Evolutionary conservation across 2,329 filamentous ascomycete genomes (phyloP), one percentile per base, ranked within the genome.

Genomic region (Diplodia intermedia): DNA sequence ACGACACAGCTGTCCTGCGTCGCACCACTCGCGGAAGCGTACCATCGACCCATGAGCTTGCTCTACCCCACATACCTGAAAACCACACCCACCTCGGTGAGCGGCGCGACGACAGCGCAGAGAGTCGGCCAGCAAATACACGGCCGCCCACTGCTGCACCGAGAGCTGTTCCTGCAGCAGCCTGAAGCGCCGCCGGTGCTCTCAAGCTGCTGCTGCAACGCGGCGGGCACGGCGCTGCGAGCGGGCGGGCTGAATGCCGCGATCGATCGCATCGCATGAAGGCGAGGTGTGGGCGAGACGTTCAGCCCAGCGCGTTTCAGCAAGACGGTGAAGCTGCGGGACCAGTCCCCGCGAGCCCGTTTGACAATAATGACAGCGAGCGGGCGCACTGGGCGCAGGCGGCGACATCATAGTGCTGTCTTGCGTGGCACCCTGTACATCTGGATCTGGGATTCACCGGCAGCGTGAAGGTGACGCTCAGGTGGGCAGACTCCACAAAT

Each of bases 341-440:
- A 62, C 43, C 57, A 43, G 57, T 33, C 15, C 38, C 57, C 63
- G 52, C 53, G 53, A 43, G 14, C 38, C 62, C 53, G 65, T 60
- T 66, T 52, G 65, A 66, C 65, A 66, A 50, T 36, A 66, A 66
- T 57, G 54, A 66, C 65, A 49, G 60, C 38, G 31, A 14, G 14
- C 31, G 29, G 60, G 47, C 60, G 60, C 60, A 52, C 47, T 63
- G 60, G 43, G 60, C 43, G 23, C 47, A 26, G 65, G 53, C 65
- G 65, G 65, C 65, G 29, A 66, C 65, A 66, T 66, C 65, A 66
- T 66, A 50, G 53, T 57, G 65, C 53, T 23, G 65, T 60, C 53
- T 57, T 66, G 65, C 65, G 65, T 66, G 65, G 65, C 65, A 66
- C 65, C 43, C 40, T 49, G 53, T 57, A 43, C 57, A 57, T 66